Percentiles rank a stretch among this genome's conserved stretches.
phyloP scores from a whole-genome alignment of 192 early-diverging fungal genomes.

The Coemansia guatemalensis region DNA sequence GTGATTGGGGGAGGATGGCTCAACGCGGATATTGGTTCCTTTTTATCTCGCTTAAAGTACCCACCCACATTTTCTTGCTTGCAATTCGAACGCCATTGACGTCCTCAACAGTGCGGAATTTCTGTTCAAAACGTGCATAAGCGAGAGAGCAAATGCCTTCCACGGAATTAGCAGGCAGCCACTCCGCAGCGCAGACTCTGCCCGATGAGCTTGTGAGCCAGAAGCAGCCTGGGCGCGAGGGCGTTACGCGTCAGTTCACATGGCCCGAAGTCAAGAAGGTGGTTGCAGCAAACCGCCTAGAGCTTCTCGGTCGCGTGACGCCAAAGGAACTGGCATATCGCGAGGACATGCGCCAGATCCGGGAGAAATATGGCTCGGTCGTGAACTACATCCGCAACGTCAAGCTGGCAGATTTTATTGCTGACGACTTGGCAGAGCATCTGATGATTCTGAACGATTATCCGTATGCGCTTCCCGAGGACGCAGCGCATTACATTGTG shows the following conservation, averaged over 20 bases:
- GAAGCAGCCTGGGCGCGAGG: constrained; percentile 11
- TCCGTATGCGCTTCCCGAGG: constrained; percentile 42
- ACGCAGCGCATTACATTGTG: constrained; percentile 36
- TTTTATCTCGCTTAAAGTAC: too few species aligned
- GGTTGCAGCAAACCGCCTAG: constrained; percentile 33
- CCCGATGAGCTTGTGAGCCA: constrained; percentile 16
- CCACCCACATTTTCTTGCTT: too few species aligned
- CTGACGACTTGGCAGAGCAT: constrained; percentile 14
- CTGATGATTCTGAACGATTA: constrained; percentile 53
- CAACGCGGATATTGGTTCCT: too few species aligned
- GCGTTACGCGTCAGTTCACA: constrained; percentile 29
- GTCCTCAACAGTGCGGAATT: background rate
- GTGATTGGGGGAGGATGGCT: too few species aligned
- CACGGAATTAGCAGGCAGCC: background rate
- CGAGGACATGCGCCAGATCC: constrained; percentile 29
- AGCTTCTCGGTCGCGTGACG: constrained; percentile 34
- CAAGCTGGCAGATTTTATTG: constrained; percentile 41
- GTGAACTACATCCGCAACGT: constrained; percentile 23
- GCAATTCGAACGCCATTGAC: too few species aligned
- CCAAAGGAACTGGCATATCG: constrained; percentile 28
- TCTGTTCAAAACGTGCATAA: background rate
- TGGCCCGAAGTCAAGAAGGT: constrained; percentile 41
- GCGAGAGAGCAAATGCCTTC: background rate
- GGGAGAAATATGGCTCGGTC: constrained; percentile 37
- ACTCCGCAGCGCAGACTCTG: background rate